phyloP scores from a whole-genome alignment of 208 protist species.

The Endotrypanum monterogeii region DNA sequence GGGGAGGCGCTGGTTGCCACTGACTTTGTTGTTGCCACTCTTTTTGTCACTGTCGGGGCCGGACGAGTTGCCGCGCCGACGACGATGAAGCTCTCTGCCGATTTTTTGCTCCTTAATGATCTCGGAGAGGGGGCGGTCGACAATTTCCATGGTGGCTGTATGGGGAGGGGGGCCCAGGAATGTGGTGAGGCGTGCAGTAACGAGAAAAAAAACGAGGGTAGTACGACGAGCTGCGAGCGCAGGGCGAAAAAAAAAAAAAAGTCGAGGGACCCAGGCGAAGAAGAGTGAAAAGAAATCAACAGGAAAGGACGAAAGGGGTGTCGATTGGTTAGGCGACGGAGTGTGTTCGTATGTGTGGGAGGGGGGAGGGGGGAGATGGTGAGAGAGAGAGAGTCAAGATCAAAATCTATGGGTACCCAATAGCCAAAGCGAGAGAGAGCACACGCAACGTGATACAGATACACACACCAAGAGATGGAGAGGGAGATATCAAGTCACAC shows the following conservation, averaged over 20 bases:
- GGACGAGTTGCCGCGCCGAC: slow-evolving; percentile 30
- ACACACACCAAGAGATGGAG: background rate
- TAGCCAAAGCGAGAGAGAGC: background rate
- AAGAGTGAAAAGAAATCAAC: background rate
- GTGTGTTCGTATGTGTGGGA: background rate
- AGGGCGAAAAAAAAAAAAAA: background rate
- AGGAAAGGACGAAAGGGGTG: too few species aligned
- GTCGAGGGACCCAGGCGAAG: background rate
- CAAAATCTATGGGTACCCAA: background rate
- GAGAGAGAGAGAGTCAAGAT: background rate
- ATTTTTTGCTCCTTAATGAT: slow-evolving; percentile 92
- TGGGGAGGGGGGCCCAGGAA: background rate
- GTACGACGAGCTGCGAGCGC: slow-evolving; percentile 2
- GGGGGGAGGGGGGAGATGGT: background rate
- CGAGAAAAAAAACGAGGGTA: background rate
- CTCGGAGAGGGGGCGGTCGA: slow-evolving; percentile 77
- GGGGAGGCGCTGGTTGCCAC: slow-evolving; percentile 9
- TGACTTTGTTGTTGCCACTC: slow-evolving; percentile 12
- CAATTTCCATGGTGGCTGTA: slow-evolving; percentile 71
- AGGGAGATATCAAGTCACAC: background rate
- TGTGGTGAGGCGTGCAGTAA: background rate
- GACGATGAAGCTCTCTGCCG: slow-evolving; percentile 58
- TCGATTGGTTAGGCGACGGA: too few species aligned
- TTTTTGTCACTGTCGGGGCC: slow-evolving; percentile 20
- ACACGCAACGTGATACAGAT: background rate